Evolutionary conservation across 169 alveolate genomes (phyloP), one percentile per base, ranked within the genome.

Genomic region (Plasmodium coatneyi): DNA sequence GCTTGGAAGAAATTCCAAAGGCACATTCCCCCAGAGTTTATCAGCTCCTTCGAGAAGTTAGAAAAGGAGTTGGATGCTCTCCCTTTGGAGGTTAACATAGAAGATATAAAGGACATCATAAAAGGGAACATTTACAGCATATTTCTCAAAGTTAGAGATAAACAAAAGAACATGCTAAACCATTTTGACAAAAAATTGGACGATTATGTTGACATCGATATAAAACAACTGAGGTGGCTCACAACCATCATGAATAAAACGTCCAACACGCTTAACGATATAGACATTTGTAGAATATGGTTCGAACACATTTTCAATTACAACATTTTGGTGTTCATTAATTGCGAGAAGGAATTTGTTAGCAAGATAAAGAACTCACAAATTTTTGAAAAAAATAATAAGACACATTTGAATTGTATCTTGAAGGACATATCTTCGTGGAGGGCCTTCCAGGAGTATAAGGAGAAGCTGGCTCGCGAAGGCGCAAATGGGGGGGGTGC

Each of bases 1-100:
- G 93, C 93, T 14, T 87, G 93, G 93, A 87, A 87, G 39, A 87
- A 87, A 41, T 87, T 87, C 71, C 74, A 87, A 87, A 87, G 81
- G 46, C 93, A 87, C 80, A 87, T 87, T 28, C 93, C 93, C 19
- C 52, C 74, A 7, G 93, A 87, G 39, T 87, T 52, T 36, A 19
- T 87, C 16, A 36, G 12, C 22, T 78, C 60, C 28, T 87, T 87
- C 70, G 93, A 41, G 78, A 87, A 76, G 10, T 34, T 87, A 79
- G 93, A 87, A 78, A 87, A 87, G 41, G 89, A 87, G 25, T 30
- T 87, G 46, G 93, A 87, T 87, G 87, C 87, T 25, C 28, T 87
- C 56, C 93, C 93, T 0, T 5, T 76, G n/a, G 93, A 87, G 46
- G 93, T 79, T 78, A 66, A 87, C 49, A 78, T 79, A 76, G 39